Percentiles rank a stretch among this genome's conserved stretches.
These are phyloP conservation scores for Insectozyma bohioensis DNA, from an alignment of 1,139 yeast genomes.

Conservation along the genomic window DNA sequence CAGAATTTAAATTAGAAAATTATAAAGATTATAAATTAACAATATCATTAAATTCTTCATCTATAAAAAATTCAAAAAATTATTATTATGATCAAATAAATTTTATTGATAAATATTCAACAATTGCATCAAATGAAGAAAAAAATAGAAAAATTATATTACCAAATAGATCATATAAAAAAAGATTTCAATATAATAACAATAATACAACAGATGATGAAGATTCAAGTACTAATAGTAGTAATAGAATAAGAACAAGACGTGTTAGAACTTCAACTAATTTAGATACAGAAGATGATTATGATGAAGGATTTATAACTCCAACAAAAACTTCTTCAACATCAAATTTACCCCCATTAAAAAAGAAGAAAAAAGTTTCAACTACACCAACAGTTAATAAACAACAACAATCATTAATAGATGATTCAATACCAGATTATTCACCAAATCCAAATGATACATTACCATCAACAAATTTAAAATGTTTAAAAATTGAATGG, in stretches of 20 bases:
- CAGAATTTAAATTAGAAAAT: conserved; percentile 49
- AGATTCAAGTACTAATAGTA: conserved; percentile 4
- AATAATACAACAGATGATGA: conserved; percentile 28
- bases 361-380: conserved; percentile 19
- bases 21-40: conserved; percentile 47
- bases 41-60: too few relatives aligned
- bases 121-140: conserved; percentile 22
- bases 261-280: conserved; percentile 40
- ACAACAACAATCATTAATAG: conserved; percentile 50
- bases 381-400: conserved; percentile 7
- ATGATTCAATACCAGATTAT: conserved; percentile 66
- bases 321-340: too few relatives aligned
- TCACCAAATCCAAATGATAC: conserved; percentile 62
- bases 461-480: conserved; percentile 63
- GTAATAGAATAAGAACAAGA: conserved; percentile 57
- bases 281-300: conserved; percentile 13
- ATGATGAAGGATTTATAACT: too few relatives aligned
- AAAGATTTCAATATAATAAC: conserved; percentile 22
- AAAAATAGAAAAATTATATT: conserved; percentile 12
- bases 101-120: conserved; percentile 51
- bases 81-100: conserved; percentile 49
- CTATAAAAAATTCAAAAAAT: conserved; percentile 41
- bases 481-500: conserved; percentile 90
- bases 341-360: conserved; percentile 24
- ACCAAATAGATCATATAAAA: conserved; percentile 33